phyloP scores from a whole-genome alignment of 257 asterid genomes.

The Leonotis leonurus region DNA sequence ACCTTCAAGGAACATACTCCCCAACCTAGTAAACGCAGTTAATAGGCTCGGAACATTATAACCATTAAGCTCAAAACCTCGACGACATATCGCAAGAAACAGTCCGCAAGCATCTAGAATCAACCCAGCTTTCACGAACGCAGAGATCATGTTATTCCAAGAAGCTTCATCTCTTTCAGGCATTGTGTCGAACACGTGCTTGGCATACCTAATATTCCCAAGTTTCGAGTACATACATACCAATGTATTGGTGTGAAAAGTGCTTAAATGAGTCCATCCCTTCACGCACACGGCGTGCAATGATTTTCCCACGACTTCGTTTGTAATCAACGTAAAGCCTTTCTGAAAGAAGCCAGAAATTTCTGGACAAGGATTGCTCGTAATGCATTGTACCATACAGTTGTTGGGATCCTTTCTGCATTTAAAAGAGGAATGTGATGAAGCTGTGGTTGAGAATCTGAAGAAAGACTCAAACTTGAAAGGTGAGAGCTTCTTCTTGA shows the following conservation, averaged over 20 bases:
- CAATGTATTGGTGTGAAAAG: conserved; percentile 58
- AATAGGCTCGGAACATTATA: conserved; percentile 61
- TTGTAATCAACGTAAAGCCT: conserved; percentile 65
- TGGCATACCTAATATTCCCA: conserved; percentile 36
- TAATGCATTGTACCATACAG: conserved; percentile 29
- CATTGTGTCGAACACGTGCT: conserved; percentile 68
- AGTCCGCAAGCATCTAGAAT: conserved; percentile 36
- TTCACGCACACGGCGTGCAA: conserved; percentile 54
- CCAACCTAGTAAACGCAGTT: conserved; percentile 63
- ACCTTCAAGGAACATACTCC: conserved; percentile 55
- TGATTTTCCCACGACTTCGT: conserved; percentile 39
- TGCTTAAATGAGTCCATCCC: conserved; percentile 35
- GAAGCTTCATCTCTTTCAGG: conserved; percentile 59
- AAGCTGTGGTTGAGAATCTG: conserved; percentile 31
- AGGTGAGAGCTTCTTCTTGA: conserved; percentile 40
- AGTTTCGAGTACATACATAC: conserved; percentile 49
- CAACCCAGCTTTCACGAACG: conserved; percentile 45
- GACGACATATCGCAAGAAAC: conserved; percentile 56
- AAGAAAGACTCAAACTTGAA: conserved; percentile 27
- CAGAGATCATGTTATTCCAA: conserved; percentile 84
- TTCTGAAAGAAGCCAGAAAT: conserved; percentile 52
- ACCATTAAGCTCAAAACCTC: conserved; percentile 44
- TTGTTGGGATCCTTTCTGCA: conserved; percentile 36
- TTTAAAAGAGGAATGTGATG: conserved; percentile 21
- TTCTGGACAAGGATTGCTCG: conserved; percentile 40